These are phyloP conservation scores for Mortierella antarctica DNA, from an alignment of 192 early-diverging fungal species.

Conservation along the genomic window DNA sequence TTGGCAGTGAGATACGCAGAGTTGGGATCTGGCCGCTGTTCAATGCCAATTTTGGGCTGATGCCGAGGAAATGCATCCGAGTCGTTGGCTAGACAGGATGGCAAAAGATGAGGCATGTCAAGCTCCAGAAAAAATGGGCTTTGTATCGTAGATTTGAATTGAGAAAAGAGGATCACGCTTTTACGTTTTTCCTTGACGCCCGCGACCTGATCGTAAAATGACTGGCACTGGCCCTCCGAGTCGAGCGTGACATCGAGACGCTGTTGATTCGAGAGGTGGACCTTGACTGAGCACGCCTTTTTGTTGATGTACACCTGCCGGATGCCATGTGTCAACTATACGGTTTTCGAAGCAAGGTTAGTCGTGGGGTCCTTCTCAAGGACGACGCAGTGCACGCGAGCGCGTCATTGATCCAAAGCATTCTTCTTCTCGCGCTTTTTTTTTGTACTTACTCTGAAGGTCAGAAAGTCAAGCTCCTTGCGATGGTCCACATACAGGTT, in stretches of 20 bases:
- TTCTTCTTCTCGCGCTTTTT: not conserved
- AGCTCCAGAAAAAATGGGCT: not conserved
- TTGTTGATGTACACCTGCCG: conserved; percentile 16
- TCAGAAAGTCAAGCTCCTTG: conserved; percentile 35
- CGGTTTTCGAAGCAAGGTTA: not conserved
- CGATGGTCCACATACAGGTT: conserved; percentile 36
- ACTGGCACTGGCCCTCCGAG: conserved; percentile 8
- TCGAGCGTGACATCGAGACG: conserved; percentile 26
- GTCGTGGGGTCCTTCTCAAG: not conserved
- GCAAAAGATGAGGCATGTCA: not conserved
- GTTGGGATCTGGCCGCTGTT: conserved; percentile 17
- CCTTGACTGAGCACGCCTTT: conserved; percentile 11
- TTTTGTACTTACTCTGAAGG: conserved; percentile 18
- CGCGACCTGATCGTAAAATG: conserved; percentile 11
- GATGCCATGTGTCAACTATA: conserved; percentile 35
- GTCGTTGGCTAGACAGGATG: conserved; percentile 12
- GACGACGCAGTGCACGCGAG: not conserved
- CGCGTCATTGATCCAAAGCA: not conserved
- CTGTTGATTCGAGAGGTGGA: conserved; percentile 21
- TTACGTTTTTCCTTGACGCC: conserved; percentile 28
- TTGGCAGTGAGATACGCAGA: conserved; percentile 31
- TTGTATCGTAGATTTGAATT: not conserved
- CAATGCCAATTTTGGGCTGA: conserved; percentile 29
- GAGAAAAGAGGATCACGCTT: not conserved
- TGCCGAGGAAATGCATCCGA: conserved; percentile 14